Percentiles rank a stretch among this genome's conserved stretches.
Conservation (phyloP, 768 basidiomycete species). For the Leccinum imitatum region DNA sequence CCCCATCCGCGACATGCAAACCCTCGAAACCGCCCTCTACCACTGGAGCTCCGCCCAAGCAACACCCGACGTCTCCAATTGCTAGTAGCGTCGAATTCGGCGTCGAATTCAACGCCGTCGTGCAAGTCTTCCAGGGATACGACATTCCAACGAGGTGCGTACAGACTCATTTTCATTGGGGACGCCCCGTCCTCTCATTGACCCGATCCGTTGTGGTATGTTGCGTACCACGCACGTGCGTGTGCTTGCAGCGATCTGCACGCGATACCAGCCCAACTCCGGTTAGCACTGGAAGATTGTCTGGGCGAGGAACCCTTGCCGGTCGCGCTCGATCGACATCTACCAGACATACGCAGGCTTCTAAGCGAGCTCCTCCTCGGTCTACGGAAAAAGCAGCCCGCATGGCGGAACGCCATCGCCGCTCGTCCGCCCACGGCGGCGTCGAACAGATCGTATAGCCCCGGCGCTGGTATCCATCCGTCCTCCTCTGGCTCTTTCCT, state of each 20-base stretch:
- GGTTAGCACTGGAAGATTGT: slow-evolving; percentile 40
- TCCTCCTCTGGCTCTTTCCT: no score
- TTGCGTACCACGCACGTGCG: no score
- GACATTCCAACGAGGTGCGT: slow-evolving; percentile 76
- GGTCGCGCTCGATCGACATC: slow-evolving; percentile 34
- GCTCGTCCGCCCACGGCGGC: no score
- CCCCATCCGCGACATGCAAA: slow-evolving; percentile 80
- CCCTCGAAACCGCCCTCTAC: slow-evolving; percentile 69
- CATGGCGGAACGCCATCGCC: slow-evolving; percentile 26
- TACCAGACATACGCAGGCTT: slow-evolving; percentile 38
- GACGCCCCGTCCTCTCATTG: no score
- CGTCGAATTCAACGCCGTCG: slow-evolving; percentile 81
- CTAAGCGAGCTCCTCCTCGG: slow-evolving; percentile 39
- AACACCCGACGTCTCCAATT: slow-evolving; percentile 79
- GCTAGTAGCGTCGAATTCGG: slow-evolving; percentile 79
- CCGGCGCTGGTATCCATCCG: no score
- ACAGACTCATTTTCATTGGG: slow-evolving; percentile 1
- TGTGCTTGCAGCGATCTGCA: slow-evolving; percentile 36
- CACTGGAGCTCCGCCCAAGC: slow-evolving; percentile 66
- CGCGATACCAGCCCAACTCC: slow-evolving; percentile 37
- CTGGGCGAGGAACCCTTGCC: slow-evolving; percentile 43
- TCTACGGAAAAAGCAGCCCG: slow-evolving; percentile 40
- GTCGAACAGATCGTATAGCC: no score
- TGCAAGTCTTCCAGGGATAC: slow-evolving; percentile 70
- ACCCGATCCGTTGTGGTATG: no score